A percentile compares a stretch with the other conserved stretches of the same genome.
Evolutionary conservation across 768 basidiomycete species (phyloP).

Genomic region (Serendipita sp.): DNA sequence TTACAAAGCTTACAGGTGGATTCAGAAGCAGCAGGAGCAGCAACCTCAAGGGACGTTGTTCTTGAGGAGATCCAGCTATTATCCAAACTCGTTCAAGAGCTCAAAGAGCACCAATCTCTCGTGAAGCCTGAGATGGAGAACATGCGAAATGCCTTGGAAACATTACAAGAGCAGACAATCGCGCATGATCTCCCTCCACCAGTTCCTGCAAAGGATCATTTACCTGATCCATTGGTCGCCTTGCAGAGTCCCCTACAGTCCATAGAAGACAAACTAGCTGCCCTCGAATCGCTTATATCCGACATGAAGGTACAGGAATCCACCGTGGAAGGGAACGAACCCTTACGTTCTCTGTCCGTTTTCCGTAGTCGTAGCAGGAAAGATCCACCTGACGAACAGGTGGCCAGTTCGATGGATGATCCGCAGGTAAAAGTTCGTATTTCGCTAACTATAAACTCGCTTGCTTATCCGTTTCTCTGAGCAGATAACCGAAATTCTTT

Average conservation of each 20-base stretch:
- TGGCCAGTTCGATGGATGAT: background rate
- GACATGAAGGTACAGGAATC: no score
- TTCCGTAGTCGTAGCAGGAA: background rate
- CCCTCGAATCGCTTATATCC: background rate
- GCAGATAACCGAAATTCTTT: conserved; percentile 22
- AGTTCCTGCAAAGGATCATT: background rate
- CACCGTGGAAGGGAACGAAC: background rate
- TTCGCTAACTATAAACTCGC: no score
- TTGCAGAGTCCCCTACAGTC: background rate
- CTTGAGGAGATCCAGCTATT: background rate
- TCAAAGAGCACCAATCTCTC: background rate
- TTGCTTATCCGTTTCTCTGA: background rate
- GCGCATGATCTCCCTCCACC: background rate
- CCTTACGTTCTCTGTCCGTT: background rate
- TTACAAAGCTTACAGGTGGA: background rate
- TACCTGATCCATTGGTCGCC: background rate
- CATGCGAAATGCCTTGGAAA: background rate
- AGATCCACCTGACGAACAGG: no score
- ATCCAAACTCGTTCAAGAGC: background rate
- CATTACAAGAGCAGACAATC: background rate
- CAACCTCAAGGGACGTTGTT: no score
- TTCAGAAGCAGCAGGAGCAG: background rate
- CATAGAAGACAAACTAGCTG: background rate
- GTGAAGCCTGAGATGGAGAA: background rate
- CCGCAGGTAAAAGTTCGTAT: background rate